These are phyloP conservation scores for Taiozyma sp. DNA, from an alignment of 1,139 yeast species.

Conservation along the genomic window DNA sequence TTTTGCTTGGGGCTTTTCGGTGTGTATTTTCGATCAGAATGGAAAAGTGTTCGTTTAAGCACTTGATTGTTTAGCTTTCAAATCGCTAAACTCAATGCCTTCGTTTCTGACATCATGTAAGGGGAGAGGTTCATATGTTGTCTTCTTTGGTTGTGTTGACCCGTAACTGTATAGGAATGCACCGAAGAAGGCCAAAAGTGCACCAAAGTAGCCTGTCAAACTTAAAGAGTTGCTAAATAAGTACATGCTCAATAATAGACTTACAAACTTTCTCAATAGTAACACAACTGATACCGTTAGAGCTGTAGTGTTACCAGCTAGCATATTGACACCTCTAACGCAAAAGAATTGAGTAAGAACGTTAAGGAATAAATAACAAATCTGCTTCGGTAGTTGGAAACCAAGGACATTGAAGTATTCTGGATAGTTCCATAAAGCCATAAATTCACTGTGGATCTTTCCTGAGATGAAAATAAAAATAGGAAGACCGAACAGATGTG, in stretches of 20 bases:
- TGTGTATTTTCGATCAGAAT: background rate
- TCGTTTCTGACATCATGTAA: constrained; percentile 1
- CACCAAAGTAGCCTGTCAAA: constrained; percentile 39
- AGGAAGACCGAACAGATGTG: constrained; percentile 56
- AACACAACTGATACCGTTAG: constrained; percentile 57
- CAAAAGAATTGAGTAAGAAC: constrained; percentile 62
- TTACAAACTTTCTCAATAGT: constrained; percentile 54
- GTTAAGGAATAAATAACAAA: constrained; percentile 36
- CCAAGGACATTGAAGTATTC: constrained; percentile 15
- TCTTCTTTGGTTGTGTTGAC: constrained; percentile 10
- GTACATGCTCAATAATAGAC: constrained; percentile 49
- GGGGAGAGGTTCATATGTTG: constrained; percentile 1
- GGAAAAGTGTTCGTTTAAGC: background rate
- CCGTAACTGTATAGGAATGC: constrained; percentile 41
- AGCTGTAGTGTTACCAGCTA: constrained; percentile 55
- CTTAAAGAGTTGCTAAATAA: constrained; percentile 44
- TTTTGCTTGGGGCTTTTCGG: background rate
- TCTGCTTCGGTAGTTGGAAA: constrained; percentile 16
- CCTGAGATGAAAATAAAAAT: constrained; percentile 36
- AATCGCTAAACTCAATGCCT: background rate
- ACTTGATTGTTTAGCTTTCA: background rate
- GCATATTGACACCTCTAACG: constrained; percentile 60
- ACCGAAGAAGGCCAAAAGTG: constrained; percentile 47
- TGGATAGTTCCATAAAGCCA: constrained; percentile 17
- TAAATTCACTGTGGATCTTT: constrained; percentile 16